Percentiles rank a stretch among this genome's conserved stretches.
Evolutionary conservation across 768 basidiomycete species (phyloP).

Genomic region (Antrodiella citrinella): DNA sequence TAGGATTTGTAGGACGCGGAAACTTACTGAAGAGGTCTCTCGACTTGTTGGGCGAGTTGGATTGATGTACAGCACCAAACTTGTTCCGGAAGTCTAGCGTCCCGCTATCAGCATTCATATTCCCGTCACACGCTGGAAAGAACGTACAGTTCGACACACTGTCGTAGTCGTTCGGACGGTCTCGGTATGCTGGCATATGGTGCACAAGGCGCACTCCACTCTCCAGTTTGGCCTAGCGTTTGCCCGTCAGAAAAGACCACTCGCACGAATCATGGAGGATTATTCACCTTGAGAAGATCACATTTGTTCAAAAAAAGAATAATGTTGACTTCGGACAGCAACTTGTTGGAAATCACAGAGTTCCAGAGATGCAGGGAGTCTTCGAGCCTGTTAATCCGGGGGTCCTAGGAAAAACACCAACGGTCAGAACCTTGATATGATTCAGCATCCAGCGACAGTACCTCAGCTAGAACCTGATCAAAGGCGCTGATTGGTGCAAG

Average conservation of each 20-base stretch:
- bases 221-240: constrained; percentile 67
- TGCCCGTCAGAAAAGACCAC: neutral
- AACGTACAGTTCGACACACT: constrained; percentile 64
- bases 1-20: too few species aligned
- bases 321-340: constrained; percentile 68
- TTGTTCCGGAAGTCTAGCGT: constrained; percentile 62
- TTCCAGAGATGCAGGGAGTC: constrained; percentile 76
- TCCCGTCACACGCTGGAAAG: neutral
- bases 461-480: constrained; percentile 77
- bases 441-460: constrained; percentile 15
- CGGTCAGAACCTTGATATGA: constrained; percentile 5
- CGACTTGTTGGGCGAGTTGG: constrained; percentile 58
- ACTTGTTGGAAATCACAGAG: constrained; percentile 60
- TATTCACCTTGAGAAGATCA: constrained; percentile 64
- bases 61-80: constrained; percentile 63
- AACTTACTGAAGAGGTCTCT: constrained; percentile 66
- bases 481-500: constrained; percentile 84
- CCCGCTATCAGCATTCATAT: neutral
- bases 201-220: constrained; percentile 66
- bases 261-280: too few species aligned
- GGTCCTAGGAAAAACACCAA: constrained; percentile 39
- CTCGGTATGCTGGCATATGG: constrained; percentile 64
- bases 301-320: constrained; percentile 79
- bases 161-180: constrained; percentile 73
- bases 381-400: constrained; percentile 66